These are phyloP conservation scores for Tetramitus jugosus DNA, from an alignment of 208 protist genomes.

Conservation along the genomic window DNA sequence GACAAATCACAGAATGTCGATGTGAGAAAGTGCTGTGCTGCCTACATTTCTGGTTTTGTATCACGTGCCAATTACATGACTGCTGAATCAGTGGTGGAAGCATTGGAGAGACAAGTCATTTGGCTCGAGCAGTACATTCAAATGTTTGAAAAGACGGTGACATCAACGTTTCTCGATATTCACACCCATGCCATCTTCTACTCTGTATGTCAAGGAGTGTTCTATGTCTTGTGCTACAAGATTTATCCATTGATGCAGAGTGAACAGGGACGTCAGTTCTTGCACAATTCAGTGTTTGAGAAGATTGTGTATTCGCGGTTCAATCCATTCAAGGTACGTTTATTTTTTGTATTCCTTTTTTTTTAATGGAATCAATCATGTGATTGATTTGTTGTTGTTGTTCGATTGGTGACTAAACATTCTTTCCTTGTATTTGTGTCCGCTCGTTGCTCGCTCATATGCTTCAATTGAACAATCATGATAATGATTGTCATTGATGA, in stretches of 20 bases:
- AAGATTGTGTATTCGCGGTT: background rate
- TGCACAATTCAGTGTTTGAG: background rate
- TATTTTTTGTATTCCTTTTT: too few relatives aligned
- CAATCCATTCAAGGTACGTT: conserved; percentile 10
- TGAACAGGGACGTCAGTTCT: background rate
- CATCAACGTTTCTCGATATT: background rate
- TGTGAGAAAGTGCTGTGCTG: conserved; percentile 12
- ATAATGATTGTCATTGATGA: too few relatives aligned
- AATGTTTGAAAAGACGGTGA: background rate
- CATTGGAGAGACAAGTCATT: background rate
- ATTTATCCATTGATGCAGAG: background rate
- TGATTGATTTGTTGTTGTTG: too few relatives aligned
- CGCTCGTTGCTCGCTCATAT: too few relatives aligned
- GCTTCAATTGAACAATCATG: too few relatives aligned
- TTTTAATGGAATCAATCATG: too few relatives aligned
- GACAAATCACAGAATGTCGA: background rate
- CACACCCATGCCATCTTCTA: background rate
- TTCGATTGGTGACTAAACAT: too few relatives aligned
- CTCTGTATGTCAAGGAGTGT: conserved; percentile 3
- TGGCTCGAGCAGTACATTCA: background rate
- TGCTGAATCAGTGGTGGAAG: background rate
- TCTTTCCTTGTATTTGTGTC: too few relatives aligned
- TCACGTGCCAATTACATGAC: background rate
- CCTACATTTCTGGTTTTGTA: background rate
- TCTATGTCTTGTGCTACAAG: conserved; percentile 10